Conservation (phyloP, 306 rosid genomes). For the Dryas alaskensis region DNA sequence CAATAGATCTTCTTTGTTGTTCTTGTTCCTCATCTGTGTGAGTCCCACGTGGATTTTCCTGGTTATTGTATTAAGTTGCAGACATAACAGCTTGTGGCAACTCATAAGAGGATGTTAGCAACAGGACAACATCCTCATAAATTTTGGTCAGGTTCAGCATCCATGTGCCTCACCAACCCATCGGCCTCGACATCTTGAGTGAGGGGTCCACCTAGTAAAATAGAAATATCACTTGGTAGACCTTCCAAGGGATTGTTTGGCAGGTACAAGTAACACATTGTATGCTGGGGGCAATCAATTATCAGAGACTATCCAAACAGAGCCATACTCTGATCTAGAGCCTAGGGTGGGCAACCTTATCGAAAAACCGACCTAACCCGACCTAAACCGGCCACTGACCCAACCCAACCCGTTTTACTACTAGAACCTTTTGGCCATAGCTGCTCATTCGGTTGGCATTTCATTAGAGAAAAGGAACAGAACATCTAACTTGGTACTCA, state of each 20-base stretch:
- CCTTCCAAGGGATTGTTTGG: conserved; percentile 3
- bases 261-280: no score
- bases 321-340: not conserved
- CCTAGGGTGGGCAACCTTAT: no score
- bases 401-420: no score
- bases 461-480: not conserved
- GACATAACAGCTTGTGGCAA: conserved; percentile 27
- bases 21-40: conserved; percentile 33
- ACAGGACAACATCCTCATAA: conserved; percentile 36
- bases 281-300: not conserved
- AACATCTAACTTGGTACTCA: not conserved
- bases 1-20: conserved; percentile 27
- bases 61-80: conserved; percentile 13
- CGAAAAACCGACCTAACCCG: no score
- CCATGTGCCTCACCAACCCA: conserved; percentile 39
- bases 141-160: conserved; percentile 24
- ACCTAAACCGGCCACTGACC: no score
- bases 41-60: conserved; percentile 30
- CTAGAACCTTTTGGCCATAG: not conserved
- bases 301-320: not conserved
- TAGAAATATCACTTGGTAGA: not conserved
- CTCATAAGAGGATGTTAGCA: conserved; percentile 25
- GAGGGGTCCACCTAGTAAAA: conserved; percentile 8
- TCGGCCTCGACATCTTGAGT: conserved; percentile 1
- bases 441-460: not conserved